phyloP scores from a whole-genome alignment of 441 rosid species.

The Lepidium campestre region DNA sequence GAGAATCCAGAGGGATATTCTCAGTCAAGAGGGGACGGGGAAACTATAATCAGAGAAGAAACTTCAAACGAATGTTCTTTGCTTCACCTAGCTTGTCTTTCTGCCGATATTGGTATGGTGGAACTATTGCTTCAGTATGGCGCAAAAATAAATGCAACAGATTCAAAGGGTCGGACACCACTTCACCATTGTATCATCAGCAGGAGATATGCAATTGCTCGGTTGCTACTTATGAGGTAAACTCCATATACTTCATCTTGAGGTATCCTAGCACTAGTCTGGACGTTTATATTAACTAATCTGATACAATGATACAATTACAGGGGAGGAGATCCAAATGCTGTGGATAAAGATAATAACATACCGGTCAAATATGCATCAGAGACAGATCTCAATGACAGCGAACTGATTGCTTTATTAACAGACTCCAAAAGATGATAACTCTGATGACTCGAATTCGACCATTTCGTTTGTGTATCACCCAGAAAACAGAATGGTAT shows the following conservation, averaged over 20 bases:
- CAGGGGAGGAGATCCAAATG: conserved; percentile 91
- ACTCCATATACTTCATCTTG: conserved; percentile 6
- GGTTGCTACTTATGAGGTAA: conserved; percentile 77
- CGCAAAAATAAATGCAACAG: conserved; percentile 63
- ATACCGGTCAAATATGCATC: conserved; percentile 48
- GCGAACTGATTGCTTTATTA: conserved; percentile 52
- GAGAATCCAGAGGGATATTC: conserved; percentile 39
- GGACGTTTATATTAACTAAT: neutral
- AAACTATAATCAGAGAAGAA: conserved; percentile 42
- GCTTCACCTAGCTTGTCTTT: conserved; percentile 91
- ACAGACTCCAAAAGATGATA: conserved; percentile 41
- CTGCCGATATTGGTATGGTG: conserved; percentile 81
- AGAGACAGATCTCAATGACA: conserved; percentile 47
- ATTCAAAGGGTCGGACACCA: conserved; percentile 68
- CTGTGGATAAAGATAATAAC: conserved; percentile 47
- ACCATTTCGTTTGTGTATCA: neutral
- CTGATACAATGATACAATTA: conserved; percentile 17
- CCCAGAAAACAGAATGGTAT: conserved; percentile 16
- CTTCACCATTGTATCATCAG: conserved; percentile 67
- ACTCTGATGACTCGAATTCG: neutral
- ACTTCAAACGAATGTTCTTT: conserved; percentile 59
- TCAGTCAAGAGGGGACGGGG: conserved; percentile 31
- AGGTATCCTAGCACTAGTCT: neutral
- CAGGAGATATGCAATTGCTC: conserved; percentile 64
- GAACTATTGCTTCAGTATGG: conserved; percentile 91